Evolutionary conservation across 805 yeast species (phyloP).

Genomic region (Candida sphagnicola): DNA sequence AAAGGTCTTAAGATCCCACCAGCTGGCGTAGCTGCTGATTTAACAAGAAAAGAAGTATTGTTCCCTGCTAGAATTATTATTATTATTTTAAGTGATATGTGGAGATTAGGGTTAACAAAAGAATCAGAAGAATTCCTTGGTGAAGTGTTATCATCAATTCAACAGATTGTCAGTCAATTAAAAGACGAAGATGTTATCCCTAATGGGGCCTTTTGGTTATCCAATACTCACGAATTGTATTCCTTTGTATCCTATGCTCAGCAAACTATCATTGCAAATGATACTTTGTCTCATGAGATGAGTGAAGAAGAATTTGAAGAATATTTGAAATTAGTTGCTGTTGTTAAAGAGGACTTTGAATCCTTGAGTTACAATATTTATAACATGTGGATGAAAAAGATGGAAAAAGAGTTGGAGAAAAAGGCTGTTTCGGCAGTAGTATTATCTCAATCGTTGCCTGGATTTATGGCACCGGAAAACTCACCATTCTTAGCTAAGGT

Average conservation of each 20-base stretch:
- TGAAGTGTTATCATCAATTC: slow-evolving; percentile 82
- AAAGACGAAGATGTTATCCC: slow-evolving; percentile 85
- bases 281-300: slow-evolving; percentile 75
- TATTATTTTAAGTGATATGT: slow-evolving; percentile 91
- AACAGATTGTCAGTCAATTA: slow-evolving; percentile 71
- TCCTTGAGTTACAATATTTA: slow-evolving; percentile 89
- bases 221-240: slow-evolving; percentile 91
- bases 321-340: slow-evolving; percentile 82
- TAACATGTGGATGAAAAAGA: slow-evolving; percentile 94
- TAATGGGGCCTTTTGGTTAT: slow-evolving; percentile 96
- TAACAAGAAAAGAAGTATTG: slow-evolving; percentile 83
- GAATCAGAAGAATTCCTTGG: slow-evolving; percentile 91
- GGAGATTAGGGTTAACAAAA: slow-evolving; percentile 92
- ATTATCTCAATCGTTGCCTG: slow-evolving; percentile 91
- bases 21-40: slow-evolving; percentile 77
- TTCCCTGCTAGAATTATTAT: slow-evolving; percentile 96
- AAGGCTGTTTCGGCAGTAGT: slow-evolving; percentile 95
- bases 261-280: slow-evolving; percentile 83
- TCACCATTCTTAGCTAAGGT: slow-evolving; percentile 81
- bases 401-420: slow-evolving; percentile 86
- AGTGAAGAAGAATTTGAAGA: slow-evolving; percentile 87
- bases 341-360: slow-evolving; percentile 91
- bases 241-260: slow-evolving; percentile 95
- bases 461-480: slow-evolving; percentile 84
- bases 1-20: slow-evolving; percentile 83